Percentiles rank a stretch among this genome's conserved stretches.
These are phyloP conservation scores for Pseudocercospora cruenta DNA, from an alignment of 2,329 filamentous ascomycete species.

Conservation along the genomic window DNA sequence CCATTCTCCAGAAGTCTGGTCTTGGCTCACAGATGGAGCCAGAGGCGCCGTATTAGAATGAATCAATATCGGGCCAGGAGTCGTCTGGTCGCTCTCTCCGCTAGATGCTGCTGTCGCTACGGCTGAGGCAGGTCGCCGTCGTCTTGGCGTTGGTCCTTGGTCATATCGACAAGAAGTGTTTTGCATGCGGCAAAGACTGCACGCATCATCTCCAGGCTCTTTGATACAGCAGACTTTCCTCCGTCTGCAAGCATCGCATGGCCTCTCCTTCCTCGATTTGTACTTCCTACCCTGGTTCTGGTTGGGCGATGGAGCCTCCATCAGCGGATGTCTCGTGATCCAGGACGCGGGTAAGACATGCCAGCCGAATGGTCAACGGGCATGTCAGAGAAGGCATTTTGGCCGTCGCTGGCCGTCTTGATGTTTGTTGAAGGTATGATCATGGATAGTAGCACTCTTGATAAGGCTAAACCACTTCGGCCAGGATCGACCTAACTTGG, in stretches of 20 bases:
- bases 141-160: constrained; percentile 28
- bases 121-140: constrained; percentile 20
- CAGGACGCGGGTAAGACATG: constrained; percentile 5
- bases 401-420: constrained; percentile 12
- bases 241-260: constrained; percentile 29
- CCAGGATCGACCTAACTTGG: constrained; percentile 7
- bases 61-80: neutral
- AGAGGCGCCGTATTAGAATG: neutral
- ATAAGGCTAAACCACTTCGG: constrained; percentile 6
- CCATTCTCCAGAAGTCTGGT: constrained; percentile 20
- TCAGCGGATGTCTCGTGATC: constrained; percentile 13
- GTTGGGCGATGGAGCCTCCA: constrained; percentile 10
- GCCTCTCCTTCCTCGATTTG: constrained; percentile 30
- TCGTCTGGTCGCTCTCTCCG: constrained; percentile 6
- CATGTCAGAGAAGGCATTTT: constrained; percentile 10
- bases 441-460: constrained; percentile 3
- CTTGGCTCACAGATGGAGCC: neutral
- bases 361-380: constrained; percentile 7
- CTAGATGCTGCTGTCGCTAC: neutral
- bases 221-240: constrained; percentile 32
- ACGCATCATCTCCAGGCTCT: constrained; percentile 30
- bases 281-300: constrained; percentile 27
- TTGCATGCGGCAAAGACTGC: constrained; percentile 28
- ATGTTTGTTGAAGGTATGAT: constrained; percentile 1
- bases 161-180: constrained; percentile 27